phyloP scores from a whole-genome alignment of 331 rosid species.

The Malus hybrid region DNA sequence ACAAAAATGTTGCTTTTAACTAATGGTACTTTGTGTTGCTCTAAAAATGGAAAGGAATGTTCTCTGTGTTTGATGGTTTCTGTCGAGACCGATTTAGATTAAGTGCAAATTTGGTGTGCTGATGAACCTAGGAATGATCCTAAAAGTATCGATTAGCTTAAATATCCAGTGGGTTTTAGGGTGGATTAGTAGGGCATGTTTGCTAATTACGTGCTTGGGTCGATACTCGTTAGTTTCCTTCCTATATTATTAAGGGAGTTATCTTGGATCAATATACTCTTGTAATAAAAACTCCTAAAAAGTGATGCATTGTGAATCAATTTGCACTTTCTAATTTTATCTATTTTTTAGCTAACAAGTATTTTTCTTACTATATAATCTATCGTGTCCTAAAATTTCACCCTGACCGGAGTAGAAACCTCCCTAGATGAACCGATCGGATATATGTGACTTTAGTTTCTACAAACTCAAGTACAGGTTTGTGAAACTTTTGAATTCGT shows the following conservation, averaged over 20 bases:
- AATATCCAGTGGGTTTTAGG: conserved; percentile 2
- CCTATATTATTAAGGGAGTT: background rate
- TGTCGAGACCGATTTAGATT: background rate
- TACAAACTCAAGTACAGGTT: too few relatives aligned
- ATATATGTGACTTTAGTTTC: too few relatives aligned
- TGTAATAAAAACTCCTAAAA: too few relatives aligned
- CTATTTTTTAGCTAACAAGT: too few relatives aligned
- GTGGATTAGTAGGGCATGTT: background rate
- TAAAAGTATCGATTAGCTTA: background rate
- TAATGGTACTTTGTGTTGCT: background rate
- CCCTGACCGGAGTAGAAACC: too few relatives aligned
- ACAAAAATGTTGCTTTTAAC: background rate
- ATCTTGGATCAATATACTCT: background rate
- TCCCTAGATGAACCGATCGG: too few relatives aligned
- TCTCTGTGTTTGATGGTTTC: background rate
- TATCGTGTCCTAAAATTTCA: too few relatives aligned
- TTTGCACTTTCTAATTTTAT: too few relatives aligned
- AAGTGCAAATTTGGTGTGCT: background rate
- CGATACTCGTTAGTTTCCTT: background rate
- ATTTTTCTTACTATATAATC: too few relatives aligned
- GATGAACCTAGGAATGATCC: background rate
- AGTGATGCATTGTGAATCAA: too few relatives aligned
- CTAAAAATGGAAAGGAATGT: background rate
- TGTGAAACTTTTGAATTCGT: too few relatives aligned
- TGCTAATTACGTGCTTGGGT: background rate